Evolutionary conservation across 768 basidiomycete genomes (phyloP), one percentile per base, ranked within the genome.

Genomic region (Lyophyllum decastes): DNA sequence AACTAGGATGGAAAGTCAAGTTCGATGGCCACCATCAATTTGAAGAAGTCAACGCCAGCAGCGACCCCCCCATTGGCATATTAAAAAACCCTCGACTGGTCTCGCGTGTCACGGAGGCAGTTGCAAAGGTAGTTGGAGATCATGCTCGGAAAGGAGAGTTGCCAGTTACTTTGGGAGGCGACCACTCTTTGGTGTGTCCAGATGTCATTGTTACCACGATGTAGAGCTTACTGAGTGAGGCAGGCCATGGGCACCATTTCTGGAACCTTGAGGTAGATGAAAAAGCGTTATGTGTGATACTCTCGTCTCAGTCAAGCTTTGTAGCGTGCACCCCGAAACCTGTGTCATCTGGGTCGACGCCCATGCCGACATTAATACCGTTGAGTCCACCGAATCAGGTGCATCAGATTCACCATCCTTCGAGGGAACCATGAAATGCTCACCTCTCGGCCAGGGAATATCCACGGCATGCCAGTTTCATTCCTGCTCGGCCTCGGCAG

Each of bases 391-490:
- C 19, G 87, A 76, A 43, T 86, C 89, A 64, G 89, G 89, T 84
- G 68, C 54, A 75, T 66, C 34, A 45, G 8, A 34, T 55, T 38
- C 58, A 41, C 53, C 68, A 66, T 55, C 46, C 16, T n/a, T 50
- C 47, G 24, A 10, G 17, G 38, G 21, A 19, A 19, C 43, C 38
- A 11, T 41, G 6, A 40, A 26, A 24, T 50, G 48, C 38, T 53
- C 25, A 61, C 59, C 26, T 54, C 50, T 33, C 17, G 7, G 8
- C 34, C 68, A 83, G 96, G 96, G 27, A 98, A 98, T 73, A 88
- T 99, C 46, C 97, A 99, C 74, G 97, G 97, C 60, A 98, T 97
- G 89, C 97, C 97, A 21, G 84, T 98, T 44, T 93, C 97, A 5
- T 98, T 98, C 84, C 84, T 99, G 49, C 73, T 83, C 70, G 92